Base-by-base conservation (phyloP, 257 asterid genomes). In the Rauvolfia tetraphylla region DNA sequence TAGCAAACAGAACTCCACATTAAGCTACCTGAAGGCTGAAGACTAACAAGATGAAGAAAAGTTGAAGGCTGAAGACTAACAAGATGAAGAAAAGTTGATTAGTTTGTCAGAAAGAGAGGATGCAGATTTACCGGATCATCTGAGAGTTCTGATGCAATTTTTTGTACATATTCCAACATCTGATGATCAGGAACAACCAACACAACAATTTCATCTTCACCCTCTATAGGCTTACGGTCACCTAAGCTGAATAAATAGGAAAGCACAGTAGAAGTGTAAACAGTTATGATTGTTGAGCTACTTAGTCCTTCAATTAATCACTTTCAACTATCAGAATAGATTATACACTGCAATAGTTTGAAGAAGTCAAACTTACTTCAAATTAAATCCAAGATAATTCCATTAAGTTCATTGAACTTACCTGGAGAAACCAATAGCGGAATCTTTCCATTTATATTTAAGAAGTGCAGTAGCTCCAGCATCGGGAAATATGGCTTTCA, bases 161-260 rank as follows among this genome's bases (percentile, higher is more conserved):
- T 89, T 82, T 91, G 85, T 48, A 94, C 98, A 79, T 90, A 90
- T 85, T 76, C 82, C 86, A 92, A 80, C 98, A 94, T 94, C 90
- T 94, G 98, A 86, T 94, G 89, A 84, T 94, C 98, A 75, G 98
- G 98, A 84, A 92, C 97, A 76, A 92, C 93, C 97, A 94, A 88
- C 83, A 94, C 97, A 58, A 92, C 80, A 78, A 94, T 87, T 84
- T 92, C 95, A 42, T 94, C 98, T 76, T 92, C 97, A 79, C 71
- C 77, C 39, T 56, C 86, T 68, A 94, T 96, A 57, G 98, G 97
- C 86, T 92, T 90, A 73, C 97, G 84, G 83, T 94, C 98, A 79
- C 98, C 97, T 83, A 94, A 81, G 84, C 98, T 94, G 92, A 79
- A 80, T 73, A 81, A 69, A 72, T 53, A 67, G 76, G 75, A 79